These are phyloP conservation scores for Fusarium ramigenum DNA, from an alignment of 2,329 filamentous ascomycete species.

Conservation along the genomic window DNA sequence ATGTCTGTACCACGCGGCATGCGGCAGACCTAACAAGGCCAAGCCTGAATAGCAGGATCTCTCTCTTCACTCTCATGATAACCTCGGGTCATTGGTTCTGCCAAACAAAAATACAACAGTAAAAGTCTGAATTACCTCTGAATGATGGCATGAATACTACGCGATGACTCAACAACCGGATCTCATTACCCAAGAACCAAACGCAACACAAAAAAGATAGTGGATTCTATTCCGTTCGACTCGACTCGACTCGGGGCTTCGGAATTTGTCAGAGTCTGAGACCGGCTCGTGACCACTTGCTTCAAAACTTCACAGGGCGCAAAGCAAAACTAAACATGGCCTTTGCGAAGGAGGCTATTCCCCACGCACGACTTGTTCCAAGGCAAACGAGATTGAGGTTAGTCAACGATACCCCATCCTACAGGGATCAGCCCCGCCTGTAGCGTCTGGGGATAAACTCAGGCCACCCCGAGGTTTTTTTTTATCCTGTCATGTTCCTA, in stretches of 20 bases:
- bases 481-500: slow-evolving; percentile 14
- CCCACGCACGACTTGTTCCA: slow-evolving; percentile 33
- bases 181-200: slow-evolving; percentile 17
- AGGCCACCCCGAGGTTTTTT: slow-evolving; percentile 27
- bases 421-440: slow-evolving; percentile 6
- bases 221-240: background rate
- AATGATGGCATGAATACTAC: slow-evolving; percentile 18
- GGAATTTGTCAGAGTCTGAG: slow-evolving; percentile 4
- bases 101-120: background rate
- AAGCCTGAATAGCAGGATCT: slow-evolving; percentile 12
- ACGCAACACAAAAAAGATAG: background rate
- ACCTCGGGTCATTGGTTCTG: background rate
- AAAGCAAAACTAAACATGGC: slow-evolving; percentile 25
- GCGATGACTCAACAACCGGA: background rate
- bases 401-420: slow-evolving; percentile 31
- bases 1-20: slow-evolving; percentile 3
- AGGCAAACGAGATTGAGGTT: slow-evolving; percentile 39
- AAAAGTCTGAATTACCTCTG: background rate
- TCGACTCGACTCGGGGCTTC: background rate
- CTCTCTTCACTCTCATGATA: background rate
- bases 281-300: slow-evolving; percentile 15
- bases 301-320: slow-evolving; percentile 28
- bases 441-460: slow-evolving; percentile 34
- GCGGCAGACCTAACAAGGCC: background rate
- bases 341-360: slow-evolving; percentile 15